phyloP scores from a whole-genome alignment of 345 rosid genomes.

The Raphanus sativus region DNA sequence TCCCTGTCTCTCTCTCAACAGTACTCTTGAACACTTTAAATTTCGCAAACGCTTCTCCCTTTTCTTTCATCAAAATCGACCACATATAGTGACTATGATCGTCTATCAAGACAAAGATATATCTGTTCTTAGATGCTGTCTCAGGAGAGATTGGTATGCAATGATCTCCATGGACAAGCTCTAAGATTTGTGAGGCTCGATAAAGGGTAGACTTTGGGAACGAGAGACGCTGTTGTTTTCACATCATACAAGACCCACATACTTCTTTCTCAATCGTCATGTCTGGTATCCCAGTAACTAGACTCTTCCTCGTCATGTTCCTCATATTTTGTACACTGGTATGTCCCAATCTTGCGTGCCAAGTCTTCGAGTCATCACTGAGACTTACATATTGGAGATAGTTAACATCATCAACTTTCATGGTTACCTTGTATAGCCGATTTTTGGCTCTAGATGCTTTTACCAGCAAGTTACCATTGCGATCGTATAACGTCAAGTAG shows the following conservation, averaged over 20 bases:
- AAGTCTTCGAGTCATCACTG: not conserved
- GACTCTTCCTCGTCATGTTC: not conserved
- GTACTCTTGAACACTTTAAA: not conserved
- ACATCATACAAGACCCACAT: not conserved
- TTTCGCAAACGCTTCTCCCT: not conserved
- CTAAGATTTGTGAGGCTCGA: not conserved
- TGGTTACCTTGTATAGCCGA: not conserved
- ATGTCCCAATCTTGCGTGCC: not conserved
- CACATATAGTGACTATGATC: not conserved
- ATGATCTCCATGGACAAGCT: not conserved
- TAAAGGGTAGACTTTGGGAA: not conserved
- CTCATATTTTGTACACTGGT: not conserved
- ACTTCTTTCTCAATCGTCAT: not conserved
- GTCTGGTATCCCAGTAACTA: not conserved
- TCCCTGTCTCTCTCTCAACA: not conserved
- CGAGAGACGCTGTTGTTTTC: not conserved
- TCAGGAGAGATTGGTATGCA: not conserved
- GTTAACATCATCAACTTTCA: too few relatives aligned
- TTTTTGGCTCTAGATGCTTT: not conserved
- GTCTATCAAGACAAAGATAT: not conserved
- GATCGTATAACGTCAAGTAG: not conserved
- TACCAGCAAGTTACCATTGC: not conserved
- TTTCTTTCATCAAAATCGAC: not conserved
- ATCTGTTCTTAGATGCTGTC: not conserved
- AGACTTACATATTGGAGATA: not conserved